These are phyloP conservation scores for Xylaria castorea DNA, from an alignment of 495 filamentous ascomycete species.

Conservation along the genomic window DNA sequence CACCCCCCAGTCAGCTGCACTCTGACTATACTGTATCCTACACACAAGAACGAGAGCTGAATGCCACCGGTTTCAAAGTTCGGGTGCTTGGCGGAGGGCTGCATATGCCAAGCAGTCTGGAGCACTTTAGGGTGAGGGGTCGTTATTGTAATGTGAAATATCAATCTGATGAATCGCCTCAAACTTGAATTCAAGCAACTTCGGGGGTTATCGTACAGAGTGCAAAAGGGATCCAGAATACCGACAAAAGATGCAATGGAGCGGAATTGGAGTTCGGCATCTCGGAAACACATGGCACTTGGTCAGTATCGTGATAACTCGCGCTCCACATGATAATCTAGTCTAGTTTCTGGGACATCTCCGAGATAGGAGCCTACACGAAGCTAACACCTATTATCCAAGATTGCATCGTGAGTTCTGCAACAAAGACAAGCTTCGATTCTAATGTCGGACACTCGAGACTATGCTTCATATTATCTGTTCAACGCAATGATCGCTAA, in stretches of 20 bases:
- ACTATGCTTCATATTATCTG: background rate
- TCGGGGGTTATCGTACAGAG: background rate
- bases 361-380: constrained; percentile 15
- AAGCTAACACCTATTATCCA: background rate
- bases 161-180: constrained; percentile 5
- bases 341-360: background rate
- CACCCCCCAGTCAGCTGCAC: background rate
- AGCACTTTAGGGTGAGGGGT: constrained; percentile 15
- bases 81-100: constrained; percentile 21
- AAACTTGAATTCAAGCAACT: background rate
- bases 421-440: background rate
- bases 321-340: too few species aligned
- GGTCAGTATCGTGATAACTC: too few species aligned
- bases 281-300: too few species aligned
- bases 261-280: too few species aligned
- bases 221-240: too few species aligned
- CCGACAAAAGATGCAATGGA: too few species aligned
- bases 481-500: background rate
- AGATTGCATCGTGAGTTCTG: background rate
- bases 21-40: background rate
- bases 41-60: background rate
- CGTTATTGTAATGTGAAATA: background rate
- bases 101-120: constrained; percentile 24
- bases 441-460: background rate
- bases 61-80: background rate